These are phyloP conservation scores for Heritiera littoralis DNA, from an alignment of 345 rosid genomes.

Conservation along the genomic window DNA sequence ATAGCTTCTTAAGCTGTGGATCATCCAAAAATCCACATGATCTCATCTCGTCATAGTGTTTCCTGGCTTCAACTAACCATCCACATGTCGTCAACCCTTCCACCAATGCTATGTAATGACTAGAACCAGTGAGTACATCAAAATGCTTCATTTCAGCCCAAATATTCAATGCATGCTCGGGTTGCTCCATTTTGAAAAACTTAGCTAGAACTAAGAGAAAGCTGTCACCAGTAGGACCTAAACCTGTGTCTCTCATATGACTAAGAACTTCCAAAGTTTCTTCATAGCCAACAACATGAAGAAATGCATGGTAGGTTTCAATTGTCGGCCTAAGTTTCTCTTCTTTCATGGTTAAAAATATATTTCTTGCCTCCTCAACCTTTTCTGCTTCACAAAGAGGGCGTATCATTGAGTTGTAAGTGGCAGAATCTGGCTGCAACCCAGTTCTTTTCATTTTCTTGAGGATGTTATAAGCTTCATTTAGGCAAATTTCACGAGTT, in stretches of 20 bases:
- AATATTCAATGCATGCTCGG: constrained; percentile 65
- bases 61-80: constrained; percentile 46
- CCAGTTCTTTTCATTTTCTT: constrained; percentile 61
- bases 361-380: constrained; percentile 59
- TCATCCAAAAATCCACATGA: constrained; percentile 62
- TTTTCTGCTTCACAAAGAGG: constrained; percentile 62
- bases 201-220: constrained; percentile 60
- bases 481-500: constrained; percentile 64
- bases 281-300: constrained; percentile 48
- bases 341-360: constrained; percentile 58
- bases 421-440: constrained; percentile 57
- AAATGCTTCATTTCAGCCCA: constrained; percentile 72
- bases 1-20: constrained; percentile 68
- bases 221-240: constrained; percentile 62
- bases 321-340: constrained; percentile 52
- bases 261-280: constrained; percentile 53
- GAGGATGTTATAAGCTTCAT: constrained; percentile 64
- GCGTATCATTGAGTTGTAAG: constrained; percentile 72
- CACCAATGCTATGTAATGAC: constrained; percentile 51
- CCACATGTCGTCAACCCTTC: constrained; percentile 67
- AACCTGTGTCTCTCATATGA: constrained; percentile 55
- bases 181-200: constrained; percentile 56
- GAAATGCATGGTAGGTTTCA: constrained; percentile 78
- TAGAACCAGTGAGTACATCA: constrained; percentile 42
- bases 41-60: constrained; percentile 67